Conservation (phyloP, 768 basidiomycete species). For the Termitomyces sp. region DNA sequence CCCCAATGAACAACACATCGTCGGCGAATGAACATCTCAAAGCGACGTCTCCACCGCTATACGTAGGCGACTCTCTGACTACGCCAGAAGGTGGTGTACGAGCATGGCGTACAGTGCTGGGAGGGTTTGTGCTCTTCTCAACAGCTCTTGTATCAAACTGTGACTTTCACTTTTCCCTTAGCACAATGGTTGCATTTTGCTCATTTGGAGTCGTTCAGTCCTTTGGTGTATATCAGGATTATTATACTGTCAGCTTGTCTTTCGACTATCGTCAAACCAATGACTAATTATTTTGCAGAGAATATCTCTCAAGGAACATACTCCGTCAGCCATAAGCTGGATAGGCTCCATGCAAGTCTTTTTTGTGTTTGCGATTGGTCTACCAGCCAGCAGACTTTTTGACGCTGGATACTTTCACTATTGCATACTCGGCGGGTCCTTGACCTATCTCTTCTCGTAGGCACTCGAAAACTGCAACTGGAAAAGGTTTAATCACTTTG, state of each 20-base stretch:
- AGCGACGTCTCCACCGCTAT: not conserved
- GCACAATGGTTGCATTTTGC: slow-evolving; percentile 38
- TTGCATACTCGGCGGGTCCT: slow-evolving; percentile 29
- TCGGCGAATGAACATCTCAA: slow-evolving; percentile 13
- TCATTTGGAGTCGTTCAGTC: slow-evolving; percentile 45
- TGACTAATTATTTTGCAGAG: slow-evolving; percentile 18
- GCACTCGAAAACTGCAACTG: slow-evolving; percentile 6
- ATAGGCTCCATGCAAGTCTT: slow-evolving; percentile 49
- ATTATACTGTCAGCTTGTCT: slow-evolving; percentile 32
- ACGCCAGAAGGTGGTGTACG: slow-evolving; percentile 41
- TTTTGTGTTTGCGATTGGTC: slow-evolving; percentile 38
- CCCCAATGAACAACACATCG: slow-evolving; percentile 3
- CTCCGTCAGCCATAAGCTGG: slow-evolving; percentile 40
- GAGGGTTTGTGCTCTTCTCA: slow-evolving; percentile 32
- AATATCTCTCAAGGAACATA: slow-evolving; percentile 28
- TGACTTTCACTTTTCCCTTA: slow-evolving; percentile 9
- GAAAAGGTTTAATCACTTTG: not conserved
- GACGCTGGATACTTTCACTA: slow-evolving; percentile 49
- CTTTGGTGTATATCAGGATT: slow-evolving; percentile 49
- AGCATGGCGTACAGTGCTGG: slow-evolving; percentile 41
- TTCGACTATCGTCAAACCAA: not conserved
- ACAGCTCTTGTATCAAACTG: not conserved
- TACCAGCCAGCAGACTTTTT: slow-evolving; percentile 38
- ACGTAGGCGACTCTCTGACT: slow-evolving; percentile 5
- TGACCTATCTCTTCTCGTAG: slow-evolving; percentile 38